phyloP scores from a whole-genome alignment of 164 flowering plant genomes.

The Kalanchoe fedtschenkoi region DNA sequence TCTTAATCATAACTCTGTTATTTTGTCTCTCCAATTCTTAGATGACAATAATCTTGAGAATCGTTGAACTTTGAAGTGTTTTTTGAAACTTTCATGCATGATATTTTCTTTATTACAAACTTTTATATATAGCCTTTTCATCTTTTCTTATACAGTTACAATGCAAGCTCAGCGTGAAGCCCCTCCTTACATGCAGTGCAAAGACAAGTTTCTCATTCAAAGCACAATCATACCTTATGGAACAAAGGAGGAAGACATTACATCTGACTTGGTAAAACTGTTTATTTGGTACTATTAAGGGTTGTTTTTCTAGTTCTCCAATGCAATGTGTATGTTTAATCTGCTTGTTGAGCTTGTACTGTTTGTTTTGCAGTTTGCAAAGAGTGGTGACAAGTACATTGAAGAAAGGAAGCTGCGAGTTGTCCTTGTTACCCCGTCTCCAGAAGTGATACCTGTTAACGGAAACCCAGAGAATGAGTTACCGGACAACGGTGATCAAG shows the following conservation, averaged over 20 bases:
- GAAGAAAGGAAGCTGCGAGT: constrained; percentile 76
- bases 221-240: constrained; percentile 62
- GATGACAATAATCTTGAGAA: neutral
- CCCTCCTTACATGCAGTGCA: constrained; percentile 67
- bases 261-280: constrained; percentile 40
- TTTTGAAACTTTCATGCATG: neutral
- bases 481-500: constrained; percentile 5
- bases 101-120: neutral
- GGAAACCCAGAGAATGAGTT: constrained; percentile 31
- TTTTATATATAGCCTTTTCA: neutral
- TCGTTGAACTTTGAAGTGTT: neutral
- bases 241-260: constrained; percentile 47
- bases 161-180: constrained; percentile 73
- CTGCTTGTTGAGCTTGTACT: constrained; percentile 7
- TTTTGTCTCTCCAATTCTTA: neutral
- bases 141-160: constrained; percentile 34
- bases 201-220: constrained; percentile 83
- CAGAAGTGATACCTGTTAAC: constrained; percentile 35
- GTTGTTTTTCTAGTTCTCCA: neutral
- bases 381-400: constrained; percentile 41
- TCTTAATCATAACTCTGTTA: neutral
- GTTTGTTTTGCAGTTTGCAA: constrained; percentile 46
- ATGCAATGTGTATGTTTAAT: neutral
- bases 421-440: constrained; percentile 49
- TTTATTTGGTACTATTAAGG: constrained; percentile 1